These are phyloP conservation scores for Chloranthus sessilifolius DNA, from an alignment of 164 flowering plant species.

Conservation along the genomic window DNA sequence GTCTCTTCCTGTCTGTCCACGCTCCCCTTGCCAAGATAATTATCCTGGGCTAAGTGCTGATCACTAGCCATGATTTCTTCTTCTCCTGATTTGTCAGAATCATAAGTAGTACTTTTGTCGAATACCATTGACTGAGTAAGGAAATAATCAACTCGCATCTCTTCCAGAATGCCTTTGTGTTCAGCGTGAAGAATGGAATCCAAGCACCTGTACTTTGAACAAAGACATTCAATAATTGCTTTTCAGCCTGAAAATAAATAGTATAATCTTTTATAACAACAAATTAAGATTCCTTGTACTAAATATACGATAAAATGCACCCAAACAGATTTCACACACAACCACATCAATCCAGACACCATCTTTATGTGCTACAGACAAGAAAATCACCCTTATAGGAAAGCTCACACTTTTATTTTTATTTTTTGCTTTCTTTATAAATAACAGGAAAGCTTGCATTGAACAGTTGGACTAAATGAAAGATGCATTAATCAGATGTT, in stretches of 20 bases:
- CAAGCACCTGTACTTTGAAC: slow-evolving; percentile 48
- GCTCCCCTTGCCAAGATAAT: slow-evolving; percentile 9
- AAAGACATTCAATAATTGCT: background rate
- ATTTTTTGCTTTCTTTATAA: no score
- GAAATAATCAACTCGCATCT: slow-evolving; percentile 63
- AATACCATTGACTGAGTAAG: slow-evolving; percentile 21
- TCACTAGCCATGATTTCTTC: slow-evolving; percentile 15
- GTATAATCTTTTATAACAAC: no score
- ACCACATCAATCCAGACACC: background rate
- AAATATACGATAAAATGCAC: no score
- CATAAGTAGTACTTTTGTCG: slow-evolving; percentile 5
- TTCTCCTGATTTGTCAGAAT: slow-evolving; percentile 10
- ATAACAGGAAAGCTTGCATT: no score
- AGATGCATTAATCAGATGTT: no score
- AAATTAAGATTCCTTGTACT: no score
- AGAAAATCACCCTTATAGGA: no score
- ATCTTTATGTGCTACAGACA: no score
- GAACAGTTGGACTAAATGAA: no score
- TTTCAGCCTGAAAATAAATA: no score
- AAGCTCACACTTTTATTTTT: no score
- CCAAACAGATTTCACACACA: no score
- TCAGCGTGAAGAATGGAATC: slow-evolving; percentile 91
- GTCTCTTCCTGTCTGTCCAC: slow-evolving; percentile 9
- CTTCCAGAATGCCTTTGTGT: slow-evolving; percentile 76
- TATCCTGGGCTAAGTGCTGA: slow-evolving; percentile 14